Conservation (phyloP, 768 basidiomycete genomes). For the Suillus subaureus region DNA sequence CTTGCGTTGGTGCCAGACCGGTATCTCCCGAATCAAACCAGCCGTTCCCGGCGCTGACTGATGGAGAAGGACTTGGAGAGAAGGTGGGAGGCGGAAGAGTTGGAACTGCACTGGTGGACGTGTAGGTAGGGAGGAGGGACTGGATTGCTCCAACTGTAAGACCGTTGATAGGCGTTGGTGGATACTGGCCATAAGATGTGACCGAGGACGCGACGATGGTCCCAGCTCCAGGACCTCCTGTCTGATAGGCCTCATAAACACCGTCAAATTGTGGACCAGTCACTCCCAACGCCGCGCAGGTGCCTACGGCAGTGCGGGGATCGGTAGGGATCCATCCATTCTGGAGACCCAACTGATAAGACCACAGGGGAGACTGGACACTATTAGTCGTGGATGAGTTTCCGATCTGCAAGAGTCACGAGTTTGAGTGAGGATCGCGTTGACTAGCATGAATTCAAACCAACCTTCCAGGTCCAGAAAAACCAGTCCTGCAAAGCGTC, state of each 20-base stretch:
- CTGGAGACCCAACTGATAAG: slow-evolving; percentile 67
- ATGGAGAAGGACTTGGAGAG: slow-evolving; percentile 40
- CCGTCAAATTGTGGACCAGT: slow-evolving; percentile 49
- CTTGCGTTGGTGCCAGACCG: slow-evolving; percentile 53
- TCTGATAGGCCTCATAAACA: slow-evolving; percentile 63
- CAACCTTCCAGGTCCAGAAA: slow-evolving; percentile 83
- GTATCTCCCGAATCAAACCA: slow-evolving; percentile 61
- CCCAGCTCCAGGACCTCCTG: slow-evolving; percentile 60
- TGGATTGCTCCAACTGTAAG: slow-evolving; percentile 39
- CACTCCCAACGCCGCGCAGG: slow-evolving; percentile 59
- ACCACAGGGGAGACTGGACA: slow-evolving; percentile 64
- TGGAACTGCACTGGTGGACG: slow-evolving; percentile 56
- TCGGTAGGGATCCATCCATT: slow-evolving; percentile 81
- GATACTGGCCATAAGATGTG: slow-evolving; percentile 51
- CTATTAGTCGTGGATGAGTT: slow-evolving; percentile 50
- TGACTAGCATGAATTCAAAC: slow-evolving; percentile 10
- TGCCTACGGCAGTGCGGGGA: slow-evolving; percentile 66
- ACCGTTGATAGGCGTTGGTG: slow-evolving; percentile 52
- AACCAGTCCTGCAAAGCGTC: slow-evolving; percentile 70
- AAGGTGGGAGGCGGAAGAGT: slow-evolving; percentile 60
- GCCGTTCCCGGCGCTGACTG: slow-evolving; percentile 50
- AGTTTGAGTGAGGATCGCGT: not conserved
- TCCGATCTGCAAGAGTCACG: slow-evolving; percentile 46
- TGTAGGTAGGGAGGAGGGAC: slow-evolving; percentile 60
- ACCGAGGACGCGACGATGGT: slow-evolving; percentile 46